Evolutionary conservation across 129 eudicot species (phyloP).

Genomic region (Centella asiatica): DNA sequence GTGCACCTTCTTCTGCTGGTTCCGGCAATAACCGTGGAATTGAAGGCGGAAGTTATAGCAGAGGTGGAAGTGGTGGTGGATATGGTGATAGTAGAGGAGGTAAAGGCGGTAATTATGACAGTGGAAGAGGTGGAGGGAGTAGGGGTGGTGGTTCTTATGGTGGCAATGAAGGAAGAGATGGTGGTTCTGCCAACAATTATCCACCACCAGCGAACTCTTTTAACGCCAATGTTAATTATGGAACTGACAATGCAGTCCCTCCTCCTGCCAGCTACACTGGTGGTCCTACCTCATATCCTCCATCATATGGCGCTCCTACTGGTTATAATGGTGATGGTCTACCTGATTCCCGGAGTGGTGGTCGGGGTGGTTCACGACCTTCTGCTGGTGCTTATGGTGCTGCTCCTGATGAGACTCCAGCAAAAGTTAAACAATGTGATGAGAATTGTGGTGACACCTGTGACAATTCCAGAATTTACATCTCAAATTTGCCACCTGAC

Average conservation of each 20-base stretch:
- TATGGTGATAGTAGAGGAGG: conserved; percentile 41
- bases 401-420: conserved; percentile 43
- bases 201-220: conserved; percentile 51
- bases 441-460: conserved; percentile 86
- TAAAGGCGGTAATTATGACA: conserved; percentile 39
- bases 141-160: conserved; percentile 64
- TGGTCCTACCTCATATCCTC: conserved; percentile 89
- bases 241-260: conserved; percentile 73
- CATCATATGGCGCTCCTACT: conserved; percentile 70
- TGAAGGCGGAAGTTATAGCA: conserved; percentile 16
- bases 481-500: conserved; percentile 92
- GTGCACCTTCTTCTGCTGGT: conserved; percentile 73
- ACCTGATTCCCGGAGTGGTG: conserved; percentile 44
- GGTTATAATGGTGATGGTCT: conserved; percentile 67
- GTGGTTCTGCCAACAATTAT: conserved; percentile 53
- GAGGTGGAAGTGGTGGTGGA: conserved; percentile 35
- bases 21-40: conserved; percentile 31
- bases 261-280: conserved; percentile 87
- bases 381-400: conserved; percentile 49
- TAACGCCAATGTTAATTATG: conserved; percentile 51
- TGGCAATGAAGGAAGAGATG: conserved; percentile 57
- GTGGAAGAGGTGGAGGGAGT: conserved; percentile 52
- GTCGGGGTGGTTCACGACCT: conserved; percentile 53
- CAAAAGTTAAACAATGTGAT: conserved; percentile 88
- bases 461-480: conserved; percentile 82